phyloP scores from a whole-genome alignment of 192 early-diverging fungal genomes.

The Oehlia diaphana region DNA sequence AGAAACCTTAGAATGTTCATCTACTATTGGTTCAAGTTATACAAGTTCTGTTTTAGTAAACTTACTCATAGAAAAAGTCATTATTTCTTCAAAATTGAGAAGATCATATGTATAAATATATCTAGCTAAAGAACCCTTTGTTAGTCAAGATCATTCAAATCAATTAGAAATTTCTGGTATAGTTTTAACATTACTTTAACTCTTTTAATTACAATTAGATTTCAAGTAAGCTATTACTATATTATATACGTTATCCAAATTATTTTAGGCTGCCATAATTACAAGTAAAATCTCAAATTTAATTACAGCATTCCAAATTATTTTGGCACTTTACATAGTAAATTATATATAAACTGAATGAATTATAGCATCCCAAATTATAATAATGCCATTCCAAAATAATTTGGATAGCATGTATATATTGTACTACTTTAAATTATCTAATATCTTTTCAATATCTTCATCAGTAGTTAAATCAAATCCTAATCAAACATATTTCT shows the following conservation, averaged over 20 bases:
- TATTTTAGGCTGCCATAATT: too few species aligned
- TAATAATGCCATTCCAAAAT: too few species aligned
- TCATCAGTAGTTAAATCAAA: constrained; percentile 3
- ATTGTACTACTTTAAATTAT: not conserved
- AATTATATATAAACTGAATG: too few species aligned
- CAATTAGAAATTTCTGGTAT: not conserved
- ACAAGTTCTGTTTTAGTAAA: not conserved
- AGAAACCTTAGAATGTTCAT: not conserved
- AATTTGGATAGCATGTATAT: too few species aligned
- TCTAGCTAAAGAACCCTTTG: not conserved
- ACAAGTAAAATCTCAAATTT: too few species aligned
- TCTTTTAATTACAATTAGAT: not conserved
- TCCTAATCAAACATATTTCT: not conserved
- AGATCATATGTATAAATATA: not conserved
- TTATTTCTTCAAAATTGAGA: not conserved
- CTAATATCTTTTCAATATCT: constrained; percentile 2
- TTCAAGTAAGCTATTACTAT: not conserved
- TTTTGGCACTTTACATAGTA: too few species aligned
- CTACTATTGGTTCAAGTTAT: not conserved
- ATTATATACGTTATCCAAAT: too few species aligned
- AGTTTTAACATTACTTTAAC: not conserved
- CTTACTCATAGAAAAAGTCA: not conserved
- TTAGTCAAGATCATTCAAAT: not conserved
- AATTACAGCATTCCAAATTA: too few species aligned
- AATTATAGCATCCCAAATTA: too few species aligned